phyloP scores from a whole-genome alignment of 2,329 filamentous ascomycete species.

The Cladosporium colombiae region DNA sequence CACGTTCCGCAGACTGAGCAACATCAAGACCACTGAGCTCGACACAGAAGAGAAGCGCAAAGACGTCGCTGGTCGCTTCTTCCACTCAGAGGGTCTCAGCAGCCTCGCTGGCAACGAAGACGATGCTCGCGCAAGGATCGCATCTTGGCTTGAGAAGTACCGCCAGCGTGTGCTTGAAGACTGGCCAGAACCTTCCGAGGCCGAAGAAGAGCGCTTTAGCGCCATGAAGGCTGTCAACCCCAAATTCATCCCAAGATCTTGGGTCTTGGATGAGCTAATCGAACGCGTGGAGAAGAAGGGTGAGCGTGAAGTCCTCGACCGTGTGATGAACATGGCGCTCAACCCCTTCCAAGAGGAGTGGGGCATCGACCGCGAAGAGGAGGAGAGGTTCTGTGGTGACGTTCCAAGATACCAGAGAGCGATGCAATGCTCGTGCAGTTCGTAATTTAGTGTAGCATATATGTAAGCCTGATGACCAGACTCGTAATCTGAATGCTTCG shows the following conservation, averaged over 20 bases:
- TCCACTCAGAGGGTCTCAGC: conserved; percentile 71
- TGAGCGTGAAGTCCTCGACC: conserved; percentile 74
- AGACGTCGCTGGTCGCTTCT: conserved; percentile 71
- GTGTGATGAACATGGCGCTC: conserved; percentile 79
- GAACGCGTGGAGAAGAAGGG: conserved; percentile 80
- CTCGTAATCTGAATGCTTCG: background rate
- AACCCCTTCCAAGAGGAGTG: conserved; percentile 82
- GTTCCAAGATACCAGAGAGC: conserved; percentile 75
- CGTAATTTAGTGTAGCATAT: conserved; percentile 47
- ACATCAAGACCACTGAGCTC: conserved; percentile 62
- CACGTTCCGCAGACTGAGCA: conserved; percentile 80
- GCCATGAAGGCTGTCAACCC: conserved; percentile 89
- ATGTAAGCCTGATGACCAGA: background rate
- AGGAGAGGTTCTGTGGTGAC: conserved; percentile 80
- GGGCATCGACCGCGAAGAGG: conserved; percentile 69
- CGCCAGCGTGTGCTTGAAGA: conserved; percentile 70
- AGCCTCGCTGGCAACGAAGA: conserved; percentile 59
- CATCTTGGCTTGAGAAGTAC: conserved; percentile 82
- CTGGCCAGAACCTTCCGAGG: conserved; percentile 61
- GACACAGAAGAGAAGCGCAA: conserved; percentile 64
- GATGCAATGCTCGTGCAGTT: conserved; percentile 95
- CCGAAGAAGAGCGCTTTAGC: conserved; percentile 63
- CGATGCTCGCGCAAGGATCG: conserved; percentile 68
- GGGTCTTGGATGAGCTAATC: conserved; percentile 93
- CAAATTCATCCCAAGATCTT: conserved; percentile 86